phyloP scores from a whole-genome alignment of 345 rosid genomes.

The Arabis hirsuta region DNA sequence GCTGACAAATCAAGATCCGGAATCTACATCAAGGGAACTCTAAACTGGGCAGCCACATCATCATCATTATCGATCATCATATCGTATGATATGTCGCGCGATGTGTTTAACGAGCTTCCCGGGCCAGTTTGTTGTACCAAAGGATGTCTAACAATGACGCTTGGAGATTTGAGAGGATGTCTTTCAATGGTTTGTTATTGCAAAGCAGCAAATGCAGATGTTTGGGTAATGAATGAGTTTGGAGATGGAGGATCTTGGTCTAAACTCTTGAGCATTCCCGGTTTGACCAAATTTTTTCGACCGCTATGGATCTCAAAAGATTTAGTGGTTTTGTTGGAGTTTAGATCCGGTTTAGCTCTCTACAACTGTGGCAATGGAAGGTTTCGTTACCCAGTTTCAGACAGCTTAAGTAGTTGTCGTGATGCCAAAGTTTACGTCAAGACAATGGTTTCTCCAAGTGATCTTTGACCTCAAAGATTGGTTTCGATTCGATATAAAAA shows the following conservation, averaged over 20 bases:
- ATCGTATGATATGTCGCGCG: conserved; percentile 43
- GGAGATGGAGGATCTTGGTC: conserved; percentile 36
- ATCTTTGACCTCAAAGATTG: conserved; percentile 4
- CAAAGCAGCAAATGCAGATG: conserved; percentile 35
- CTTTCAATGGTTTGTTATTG: conserved; percentile 39
- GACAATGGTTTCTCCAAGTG: conserved; percentile 42
- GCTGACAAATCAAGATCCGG: conserved; percentile 36
- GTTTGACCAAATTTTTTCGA: conserved; percentile 34
- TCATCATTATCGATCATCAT: conserved; percentile 25
- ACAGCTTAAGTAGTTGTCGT: conserved; percentile 26
- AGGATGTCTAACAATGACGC: conserved; percentile 40
- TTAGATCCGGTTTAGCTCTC: conserved; percentile 46
- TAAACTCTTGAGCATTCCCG: conserved; percentile 38
- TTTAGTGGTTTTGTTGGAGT: conserved; percentile 41
- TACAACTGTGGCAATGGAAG: conserved; percentile 27
- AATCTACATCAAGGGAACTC: conserved; percentile 39
- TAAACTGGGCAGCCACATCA: conserved; percentile 41
- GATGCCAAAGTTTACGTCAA: conserved; percentile 39
- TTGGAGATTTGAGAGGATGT: conserved; percentile 42
- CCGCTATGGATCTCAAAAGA: conserved; percentile 39
- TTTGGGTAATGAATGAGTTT: conserved; percentile 46
- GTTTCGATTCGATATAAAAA: not conserved
- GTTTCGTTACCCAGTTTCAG: conserved; percentile 31
- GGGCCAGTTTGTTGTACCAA: conserved; percentile 33
- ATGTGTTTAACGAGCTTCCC: conserved; percentile 29